Evolutionary conservation across 1,139 yeast genomes (phyloP).

Genomic region (Yamadazyma pseudoaaseri): DNA sequence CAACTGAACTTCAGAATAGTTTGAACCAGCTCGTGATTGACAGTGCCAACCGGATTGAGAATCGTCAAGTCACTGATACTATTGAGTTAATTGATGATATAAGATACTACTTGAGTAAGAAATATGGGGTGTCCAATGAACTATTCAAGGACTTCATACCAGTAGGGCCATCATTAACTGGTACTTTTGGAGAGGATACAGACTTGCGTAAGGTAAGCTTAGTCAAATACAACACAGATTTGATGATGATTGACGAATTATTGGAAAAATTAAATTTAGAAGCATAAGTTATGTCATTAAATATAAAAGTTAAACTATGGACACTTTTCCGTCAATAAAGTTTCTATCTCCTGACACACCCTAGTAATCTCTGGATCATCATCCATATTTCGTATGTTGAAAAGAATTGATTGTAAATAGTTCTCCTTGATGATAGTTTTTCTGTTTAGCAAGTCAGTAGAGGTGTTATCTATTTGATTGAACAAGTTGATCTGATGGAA

Average conservation of each 20-base stretch:
- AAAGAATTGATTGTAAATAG: slow-evolving; percentile 7
- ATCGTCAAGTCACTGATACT: slow-evolving; percentile 73
- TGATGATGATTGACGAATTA: slow-evolving; percentile 43
- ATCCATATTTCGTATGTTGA: slow-evolving; percentile 6
- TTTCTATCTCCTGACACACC: slow-evolving; percentile 1
- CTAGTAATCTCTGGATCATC: slow-evolving; percentile 5
- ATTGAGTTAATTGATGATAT: slow-evolving; percentile 79
- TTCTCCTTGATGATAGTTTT: slow-evolving; percentile 39
- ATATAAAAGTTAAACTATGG: background rate
- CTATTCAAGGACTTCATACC: slow-evolving; percentile 29
- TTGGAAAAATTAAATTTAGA: slow-evolving; percentile 43
- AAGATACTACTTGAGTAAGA: slow-evolving; percentile 58
- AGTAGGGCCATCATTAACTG: slow-evolving; percentile 17
- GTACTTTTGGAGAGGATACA: slow-evolving; percentile 22
- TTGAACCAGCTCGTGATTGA: slow-evolving; percentile 27
- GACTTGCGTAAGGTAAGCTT: slow-evolving; percentile 31
- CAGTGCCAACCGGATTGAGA: slow-evolving; percentile 58
- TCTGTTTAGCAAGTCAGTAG: slow-evolving; percentile 66
- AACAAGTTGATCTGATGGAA: slow-evolving; percentile 58
- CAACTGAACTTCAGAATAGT: slow-evolving; percentile 21
- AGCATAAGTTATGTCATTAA: slow-evolving; percentile 24
- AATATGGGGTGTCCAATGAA: slow-evolving; percentile 37
- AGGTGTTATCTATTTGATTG: slow-evolving; percentile 21
- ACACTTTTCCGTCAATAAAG: background rate
- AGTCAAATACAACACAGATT: slow-evolving; percentile 27